Conservation (phyloP, 2,329 filamentous ascomycete genomes). For the Camillea tinctor region DNA sequence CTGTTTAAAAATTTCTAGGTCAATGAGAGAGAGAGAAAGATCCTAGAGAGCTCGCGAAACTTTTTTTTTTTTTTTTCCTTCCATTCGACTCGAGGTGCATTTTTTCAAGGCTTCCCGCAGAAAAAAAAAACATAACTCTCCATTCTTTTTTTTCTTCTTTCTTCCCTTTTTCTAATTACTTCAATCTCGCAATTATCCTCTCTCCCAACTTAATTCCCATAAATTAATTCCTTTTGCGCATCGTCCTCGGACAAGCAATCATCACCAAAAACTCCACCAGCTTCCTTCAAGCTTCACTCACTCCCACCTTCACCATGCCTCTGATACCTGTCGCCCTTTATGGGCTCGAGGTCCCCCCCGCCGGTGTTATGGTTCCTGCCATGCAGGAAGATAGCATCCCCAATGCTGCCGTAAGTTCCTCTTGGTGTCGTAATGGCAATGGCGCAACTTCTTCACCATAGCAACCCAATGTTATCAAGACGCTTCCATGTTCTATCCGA, state of each 20-base stretch:
- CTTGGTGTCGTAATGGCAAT: neutral
- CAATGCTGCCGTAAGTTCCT: constrained; percentile 66
- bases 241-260: constrained; percentile 1
- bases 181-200: constrained; percentile 5
- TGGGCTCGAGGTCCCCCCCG: constrained; percentile 85
- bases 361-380: constrained; percentile 78
- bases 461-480: neutral
- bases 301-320: constrained; percentile 45
- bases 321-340: constrained; percentile 75
- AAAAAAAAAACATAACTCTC: neutral
- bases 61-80: constrained; percentile 19
- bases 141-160: constrained; percentile 13
- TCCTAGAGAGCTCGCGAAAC: constrained; percentile 11
- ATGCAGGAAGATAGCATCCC: constrained; percentile 66
- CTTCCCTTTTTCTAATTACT: constrained; percentile 16
- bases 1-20: constrained; percentile 18
- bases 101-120: neutral
- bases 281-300: constrained; percentile 4
- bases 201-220: neutral
- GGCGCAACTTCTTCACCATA: neutral
- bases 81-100: constrained; percentile 16
- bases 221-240: neutral
- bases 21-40: too few relatives aligned
- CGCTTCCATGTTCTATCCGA: constrained; percentile 1
- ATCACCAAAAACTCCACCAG: constrained; percentile 7